Percentiles rank a stretch among this genome's conserved stretches.
Conservation (phyloP, 257 asterid species). For the Lithospermum erythrorhizon region DNA sequence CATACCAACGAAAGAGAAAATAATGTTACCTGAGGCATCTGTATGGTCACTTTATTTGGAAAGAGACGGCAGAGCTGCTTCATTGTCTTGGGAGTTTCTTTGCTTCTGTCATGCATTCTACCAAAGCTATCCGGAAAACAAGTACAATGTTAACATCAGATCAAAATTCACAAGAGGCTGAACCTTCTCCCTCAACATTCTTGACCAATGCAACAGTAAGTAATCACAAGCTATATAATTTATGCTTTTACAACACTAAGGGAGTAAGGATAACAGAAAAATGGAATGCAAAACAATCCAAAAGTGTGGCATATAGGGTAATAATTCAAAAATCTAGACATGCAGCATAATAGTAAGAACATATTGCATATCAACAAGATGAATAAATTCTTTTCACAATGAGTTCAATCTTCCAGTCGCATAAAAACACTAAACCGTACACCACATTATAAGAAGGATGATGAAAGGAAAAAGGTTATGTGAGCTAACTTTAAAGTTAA, state of each 20-base stretch:
- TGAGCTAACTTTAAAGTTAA: background rate
- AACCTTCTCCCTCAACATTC: background rate
- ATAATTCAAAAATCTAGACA: background rate
- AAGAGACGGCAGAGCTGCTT: constrained; percentile 83
- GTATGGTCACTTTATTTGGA: constrained; percentile 85
- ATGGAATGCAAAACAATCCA: background rate
- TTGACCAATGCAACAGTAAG: background rate
- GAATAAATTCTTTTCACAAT: too few species aligned
- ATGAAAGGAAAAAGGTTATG: background rate
- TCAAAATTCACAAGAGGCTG: background rate
- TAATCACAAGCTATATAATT: background rate
- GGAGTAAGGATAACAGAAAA: background rate
- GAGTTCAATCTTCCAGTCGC: too few species aligned
- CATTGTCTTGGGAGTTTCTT: constrained; percentile 75
- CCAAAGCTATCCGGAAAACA: constrained; percentile 61
- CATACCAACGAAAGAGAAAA: background rate
- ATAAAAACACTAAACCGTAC: background rate
- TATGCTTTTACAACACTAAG: background rate
- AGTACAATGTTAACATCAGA: background rate
- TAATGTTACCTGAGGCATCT: constrained; percentile 70
- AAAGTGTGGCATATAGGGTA: background rate
- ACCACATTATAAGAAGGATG: background rate
- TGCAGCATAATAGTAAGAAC: background rate
- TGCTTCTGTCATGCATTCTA: constrained; percentile 67
- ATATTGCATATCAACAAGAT: background rate